Conservation (phyloP, 768 basidiomycete species). For the Sistotremastrum niveocremeum region DNA sequence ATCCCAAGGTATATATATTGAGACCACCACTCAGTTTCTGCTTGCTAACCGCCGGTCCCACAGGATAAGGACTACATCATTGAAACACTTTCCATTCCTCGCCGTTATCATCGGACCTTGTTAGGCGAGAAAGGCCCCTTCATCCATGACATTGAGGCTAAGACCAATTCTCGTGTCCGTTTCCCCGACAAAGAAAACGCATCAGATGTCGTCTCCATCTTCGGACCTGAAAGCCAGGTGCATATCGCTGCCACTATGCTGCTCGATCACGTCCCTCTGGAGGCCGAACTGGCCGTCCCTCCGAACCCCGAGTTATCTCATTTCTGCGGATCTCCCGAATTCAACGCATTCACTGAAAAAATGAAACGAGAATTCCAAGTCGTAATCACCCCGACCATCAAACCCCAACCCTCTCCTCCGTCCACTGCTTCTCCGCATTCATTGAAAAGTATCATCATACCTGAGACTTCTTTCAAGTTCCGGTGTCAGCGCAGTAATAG, state of each 20-base stretch:
- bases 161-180: conserved; percentile 85
- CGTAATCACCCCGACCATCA: conserved; percentile 72
- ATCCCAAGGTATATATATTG: conserved; percentile 60
- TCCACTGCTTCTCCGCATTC: conserved; percentile 20
- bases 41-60: background rate
- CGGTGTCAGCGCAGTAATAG: conserved; percentile 90
- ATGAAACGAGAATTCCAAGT: conserved; percentile 93
- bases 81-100: conserved; percentile 86
- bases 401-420: conserved; percentile 16
- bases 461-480: conserved; percentile 89
- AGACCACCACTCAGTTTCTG: no score
- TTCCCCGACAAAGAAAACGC: conserved; percentile 92
- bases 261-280: conserved; percentile 90
- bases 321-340: conserved; percentile 69
- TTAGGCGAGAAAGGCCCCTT: conserved; percentile 95
- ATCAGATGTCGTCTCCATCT: conserved; percentile 92
- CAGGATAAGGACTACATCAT: conserved; percentile 96
- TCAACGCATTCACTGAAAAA: conserved; percentile 71
- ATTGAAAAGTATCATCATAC: conserved; percentile 42
- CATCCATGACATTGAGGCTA: conserved; percentile 91
- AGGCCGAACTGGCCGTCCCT: conserved; percentile 88
- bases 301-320: conserved; percentile 67
- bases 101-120: conserved; percentile 88
- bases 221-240: conserved; percentile 92
- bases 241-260: conserved; percentile 96